Conservation (phyloP, 257 asterid species). For the Petunia secreta region DNA sequence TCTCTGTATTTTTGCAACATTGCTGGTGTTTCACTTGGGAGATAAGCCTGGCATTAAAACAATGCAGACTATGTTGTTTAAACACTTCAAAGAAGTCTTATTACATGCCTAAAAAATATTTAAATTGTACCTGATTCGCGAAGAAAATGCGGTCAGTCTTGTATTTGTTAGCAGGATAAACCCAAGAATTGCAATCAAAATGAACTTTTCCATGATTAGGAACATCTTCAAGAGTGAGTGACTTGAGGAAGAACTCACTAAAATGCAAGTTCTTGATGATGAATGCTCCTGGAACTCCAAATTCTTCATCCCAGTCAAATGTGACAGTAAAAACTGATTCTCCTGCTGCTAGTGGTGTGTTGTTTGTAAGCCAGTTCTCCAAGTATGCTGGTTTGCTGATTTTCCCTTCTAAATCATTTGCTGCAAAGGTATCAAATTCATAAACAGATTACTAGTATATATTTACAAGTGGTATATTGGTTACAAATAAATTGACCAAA, state of each 20-base stretch:
- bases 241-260: slow-evolving; percentile 46
- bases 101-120: not conserved
- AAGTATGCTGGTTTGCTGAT: slow-evolving; percentile 33
- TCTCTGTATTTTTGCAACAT: slow-evolving; percentile 35
- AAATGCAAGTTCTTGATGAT: slow-evolving; percentile 35
- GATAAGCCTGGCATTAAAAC: slow-evolving; percentile 33
- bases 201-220: slow-evolving; percentile 31
- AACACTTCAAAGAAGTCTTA: not conserved
- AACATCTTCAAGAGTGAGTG: slow-evolving; percentile 40
- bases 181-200: slow-evolving; percentile 50
- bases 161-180: slow-evolving; percentile 38
- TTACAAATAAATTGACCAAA: too few relatives aligned
- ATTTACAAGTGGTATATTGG: too few relatives aligned
- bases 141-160: slow-evolving; percentile 40
- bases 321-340: slow-evolving; percentile 34
- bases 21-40: slow-evolving; percentile 47
- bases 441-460: not conserved
- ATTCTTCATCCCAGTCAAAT: slow-evolving; percentile 35
- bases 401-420: slow-evolving; percentile 34
- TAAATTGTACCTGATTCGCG: slow-evolving; percentile 38
- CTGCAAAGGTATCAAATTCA: not conserved
- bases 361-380: slow-evolving; percentile 33
- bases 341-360: slow-evolving; percentile 20
- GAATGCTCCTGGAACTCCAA: slow-evolving; percentile 48
- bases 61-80: not conserved